Conservation (phyloP, 2,329 filamentous ascomycete species). For the Fusarium chaquense region DNA sequence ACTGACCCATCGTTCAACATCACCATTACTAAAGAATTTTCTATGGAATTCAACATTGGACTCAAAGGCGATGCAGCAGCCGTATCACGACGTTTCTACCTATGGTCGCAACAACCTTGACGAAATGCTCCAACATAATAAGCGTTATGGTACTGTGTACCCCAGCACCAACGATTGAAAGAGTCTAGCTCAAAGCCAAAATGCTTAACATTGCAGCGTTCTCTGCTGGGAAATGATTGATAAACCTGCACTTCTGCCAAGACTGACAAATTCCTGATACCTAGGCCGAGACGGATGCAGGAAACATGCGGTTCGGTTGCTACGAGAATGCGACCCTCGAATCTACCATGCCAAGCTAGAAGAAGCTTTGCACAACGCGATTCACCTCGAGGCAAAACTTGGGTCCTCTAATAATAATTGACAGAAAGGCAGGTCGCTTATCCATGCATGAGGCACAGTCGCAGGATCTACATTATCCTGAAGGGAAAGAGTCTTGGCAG, state of each 20-base stretch:
- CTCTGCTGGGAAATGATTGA: background rate
- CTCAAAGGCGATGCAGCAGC: constrained; percentile 20
- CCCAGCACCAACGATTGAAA: constrained; percentile 6
- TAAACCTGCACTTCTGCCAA: too few species aligned
- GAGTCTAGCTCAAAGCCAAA: rapidly evolving
- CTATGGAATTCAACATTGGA: background rate
- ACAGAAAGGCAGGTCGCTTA: background rate
- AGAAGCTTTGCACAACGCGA: background rate
- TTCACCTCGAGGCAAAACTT: background rate
- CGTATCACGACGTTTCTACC: constrained; percentile 11
- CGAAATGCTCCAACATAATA: constrained; percentile 15
- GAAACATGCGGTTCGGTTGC: background rate
- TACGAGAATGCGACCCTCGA: background rate
- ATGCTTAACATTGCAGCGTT: too few species aligned
- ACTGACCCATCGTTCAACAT: too few species aligned
- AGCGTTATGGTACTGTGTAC: constrained; percentile 10
- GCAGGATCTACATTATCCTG: background rate
- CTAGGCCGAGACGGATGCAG: background rate
- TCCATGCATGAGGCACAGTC: background rate
- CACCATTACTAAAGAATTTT: too few species aligned
- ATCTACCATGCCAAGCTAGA: background rate
- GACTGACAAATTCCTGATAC: background rate
- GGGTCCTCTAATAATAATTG: background rate
- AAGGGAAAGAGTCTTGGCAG: background rate
- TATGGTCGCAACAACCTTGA: constrained; percentile 1